Evolutionary conservation across 177 flowering plant genomes (phyloP), one percentile per base, ranked within the genome.

Genomic region (Vitis hybrid): DNA sequence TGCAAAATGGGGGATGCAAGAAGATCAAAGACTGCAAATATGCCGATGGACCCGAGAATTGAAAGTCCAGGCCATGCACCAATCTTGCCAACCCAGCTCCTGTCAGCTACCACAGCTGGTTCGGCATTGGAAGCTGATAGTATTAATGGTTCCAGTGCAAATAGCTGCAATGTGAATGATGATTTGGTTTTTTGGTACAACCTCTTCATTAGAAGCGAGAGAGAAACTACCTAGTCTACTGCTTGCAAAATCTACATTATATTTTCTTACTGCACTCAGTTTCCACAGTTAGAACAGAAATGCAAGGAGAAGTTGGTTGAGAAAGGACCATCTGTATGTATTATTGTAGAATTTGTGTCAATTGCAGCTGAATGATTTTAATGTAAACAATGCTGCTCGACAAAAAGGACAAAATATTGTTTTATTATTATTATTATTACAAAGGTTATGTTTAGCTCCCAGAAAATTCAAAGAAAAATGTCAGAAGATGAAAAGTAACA

Each of bases 171-270:
- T 27, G 41, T 11, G 6, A 18, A 59, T 18, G 57, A 63, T 21
- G 63, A 57, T 5, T 35, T 64, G 73, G 71, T 35, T 2, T 75
- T 75, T 48, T 75, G 78, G 78, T 70, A 70, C 52, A 65, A 61
- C 41, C 61, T 75, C 13, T 48, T 75, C 48, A 48, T 75, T 51
- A n/a, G 21, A 50, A 49, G 15, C 46, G 51, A n/a, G 3, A 65
- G 5, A 20, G 54, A 64, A 11, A 32, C 46, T 35, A 35, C 46
- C 9, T 35, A 35, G 46, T 35, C 46, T 1, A 35, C 9, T 52
- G 17, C 20, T 20, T 8, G 57, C 32, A 27, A 35, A 24, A 35
- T 24, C 46, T 7, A 12, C 20, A 27, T 14, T 17, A 9, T 57
- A 58, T 58, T 58, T 10, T 20, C 61, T 0, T 35, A 5, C 46